These are phyloP conservation scores for Rhododendron ferrugineum DNA, from an alignment of 148 eudicot species.

Conservation along the genomic window DNA sequence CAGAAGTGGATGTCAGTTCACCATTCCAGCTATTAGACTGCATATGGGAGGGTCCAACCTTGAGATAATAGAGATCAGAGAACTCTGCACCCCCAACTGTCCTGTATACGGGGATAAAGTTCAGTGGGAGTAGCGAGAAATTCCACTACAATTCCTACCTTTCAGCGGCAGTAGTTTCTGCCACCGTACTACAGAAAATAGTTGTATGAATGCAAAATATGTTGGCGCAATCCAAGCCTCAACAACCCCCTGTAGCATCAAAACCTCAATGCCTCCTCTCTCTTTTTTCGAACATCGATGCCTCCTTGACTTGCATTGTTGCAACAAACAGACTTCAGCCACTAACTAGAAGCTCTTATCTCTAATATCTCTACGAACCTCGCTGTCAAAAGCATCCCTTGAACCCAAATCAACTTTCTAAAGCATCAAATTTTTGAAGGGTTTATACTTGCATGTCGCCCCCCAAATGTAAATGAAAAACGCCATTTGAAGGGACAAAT, in stretches of 20 bases:
- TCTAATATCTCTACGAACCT: background rate
- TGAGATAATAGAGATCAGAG: background rate
- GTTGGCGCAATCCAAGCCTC: background rate
- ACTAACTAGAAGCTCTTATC: background rate
- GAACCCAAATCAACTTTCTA: background rate
- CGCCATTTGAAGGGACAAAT: background rate
- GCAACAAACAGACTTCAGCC: background rate
- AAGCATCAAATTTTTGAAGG: background rate
- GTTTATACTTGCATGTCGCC: background rate
- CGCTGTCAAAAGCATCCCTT: background rate
- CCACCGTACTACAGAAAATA: background rate
- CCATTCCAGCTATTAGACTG: background rate
- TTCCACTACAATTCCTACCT: background rate
- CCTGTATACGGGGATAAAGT: background rate
- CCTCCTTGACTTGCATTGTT: background rate
- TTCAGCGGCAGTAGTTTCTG: background rate
- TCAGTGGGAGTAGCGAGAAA: background rate
- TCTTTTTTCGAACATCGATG: background rate
- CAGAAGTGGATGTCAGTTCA: background rate
- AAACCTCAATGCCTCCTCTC: no score
- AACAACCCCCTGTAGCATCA: background rate
- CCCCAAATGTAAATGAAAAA: background rate
- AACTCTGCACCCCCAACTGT: background rate
- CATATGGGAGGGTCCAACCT: background rate
- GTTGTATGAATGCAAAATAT: background rate